A percentile compares a stretch with the other conserved stretches of the same genome.
These are phyloP conservation scores for Lentinula raphanica DNA, from an alignment of 768 basidiomycete species.

Conservation along the genomic window DNA sequence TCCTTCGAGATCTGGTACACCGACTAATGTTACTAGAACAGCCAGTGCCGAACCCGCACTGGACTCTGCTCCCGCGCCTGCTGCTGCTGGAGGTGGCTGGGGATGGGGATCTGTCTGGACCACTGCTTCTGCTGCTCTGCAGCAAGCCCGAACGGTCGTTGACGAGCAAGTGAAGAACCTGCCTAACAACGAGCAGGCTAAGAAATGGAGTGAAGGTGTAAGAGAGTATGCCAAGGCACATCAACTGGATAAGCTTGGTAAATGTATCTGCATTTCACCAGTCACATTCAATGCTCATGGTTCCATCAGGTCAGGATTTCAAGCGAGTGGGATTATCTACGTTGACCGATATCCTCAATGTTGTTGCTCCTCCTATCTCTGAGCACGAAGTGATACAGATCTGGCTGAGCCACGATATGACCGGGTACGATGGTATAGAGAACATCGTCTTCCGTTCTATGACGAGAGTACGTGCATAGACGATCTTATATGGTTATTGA, in stretches of 20 bases:
- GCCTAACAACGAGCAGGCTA: constrained; percentile 80
- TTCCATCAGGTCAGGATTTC: constrained; percentile 73
- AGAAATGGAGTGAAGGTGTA: constrained; percentile 83
- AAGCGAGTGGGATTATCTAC: constrained; percentile 85
- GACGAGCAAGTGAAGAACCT: constrained; percentile 91
- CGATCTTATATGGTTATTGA: constrained; percentile 5
- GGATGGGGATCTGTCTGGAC: constrained; percentile 91
- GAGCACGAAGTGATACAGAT: constrained; percentile 98
- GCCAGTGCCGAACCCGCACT: constrained; percentile 12
- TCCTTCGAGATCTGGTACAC: constrained; percentile 18
- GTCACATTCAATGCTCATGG: not conserved
- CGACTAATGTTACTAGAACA: constrained; percentile 20
- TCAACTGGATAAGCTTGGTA: constrained; percentile 88
- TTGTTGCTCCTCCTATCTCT: constrained; percentile 95
- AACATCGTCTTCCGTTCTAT: constrained; percentile 87
- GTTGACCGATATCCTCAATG: constrained; percentile 87
- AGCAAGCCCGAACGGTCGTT: constrained; percentile 82
- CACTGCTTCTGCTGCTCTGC: constrained; percentile 77
- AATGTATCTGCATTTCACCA: constrained; percentile 16
- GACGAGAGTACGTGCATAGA: constrained; percentile 40
- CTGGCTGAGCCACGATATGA: constrained; percentile 94
- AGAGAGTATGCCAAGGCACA: constrained; percentile 84
- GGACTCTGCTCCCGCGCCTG: constrained; percentile 10
- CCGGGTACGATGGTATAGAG: constrained; percentile 93
- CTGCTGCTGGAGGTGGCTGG: constrained; percentile 47